Base-by-base conservation (phyloP, 2,329 filamentous ascomycete species). In the Penicillium hordei region DNA sequence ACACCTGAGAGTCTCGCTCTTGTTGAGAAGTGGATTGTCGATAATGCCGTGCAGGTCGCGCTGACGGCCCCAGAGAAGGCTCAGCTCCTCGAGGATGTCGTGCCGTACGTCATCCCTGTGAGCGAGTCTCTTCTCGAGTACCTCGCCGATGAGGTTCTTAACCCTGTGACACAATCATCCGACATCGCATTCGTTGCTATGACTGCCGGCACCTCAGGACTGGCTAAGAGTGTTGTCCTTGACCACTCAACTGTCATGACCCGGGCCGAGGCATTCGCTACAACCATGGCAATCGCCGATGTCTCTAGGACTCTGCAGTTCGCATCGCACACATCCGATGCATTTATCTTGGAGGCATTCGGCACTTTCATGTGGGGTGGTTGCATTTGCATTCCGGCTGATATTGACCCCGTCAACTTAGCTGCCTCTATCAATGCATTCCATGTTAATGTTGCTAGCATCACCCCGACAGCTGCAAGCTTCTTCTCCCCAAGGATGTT, bases 341-440 rank as follows among this genome's bases (percentile, higher is more conserved):
- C 76, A 12, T 78, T 74, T 50, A 68, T 82, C 21, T 66, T 72
- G 34, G 78, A 73, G 52, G 66, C 71, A 40, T 76, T 76, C 59
- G 72, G 60, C 48, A 76, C 72, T 17, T 72, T 72, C 34, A 62
- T 69, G 58, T 64, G 70, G 29, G 79, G 80, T 39, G 80, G 79
- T 4, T 78, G 76, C 38, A 63, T 82, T 15, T 82, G 79, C 54
- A 76, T 82, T 2, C 78, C 79, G 0, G 73, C 74, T 49, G 66
- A 78, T 62, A 62, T 74, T 42, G 76, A 81, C 13, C 79, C 77
- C 73, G 76, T 75, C 0, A 81, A 82, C 63, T 78, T 88, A 66
- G 84, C 84, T 0, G 78, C 81, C 0, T 77, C 82, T 0, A 77
- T 87, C 59, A 76, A 57, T 57, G 75, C 17, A 42, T 77, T 56